phyloP scores from a whole-genome alignment of 192 early-diverging fungal genomes.

The Spizellomyces punctatus region DNA sequence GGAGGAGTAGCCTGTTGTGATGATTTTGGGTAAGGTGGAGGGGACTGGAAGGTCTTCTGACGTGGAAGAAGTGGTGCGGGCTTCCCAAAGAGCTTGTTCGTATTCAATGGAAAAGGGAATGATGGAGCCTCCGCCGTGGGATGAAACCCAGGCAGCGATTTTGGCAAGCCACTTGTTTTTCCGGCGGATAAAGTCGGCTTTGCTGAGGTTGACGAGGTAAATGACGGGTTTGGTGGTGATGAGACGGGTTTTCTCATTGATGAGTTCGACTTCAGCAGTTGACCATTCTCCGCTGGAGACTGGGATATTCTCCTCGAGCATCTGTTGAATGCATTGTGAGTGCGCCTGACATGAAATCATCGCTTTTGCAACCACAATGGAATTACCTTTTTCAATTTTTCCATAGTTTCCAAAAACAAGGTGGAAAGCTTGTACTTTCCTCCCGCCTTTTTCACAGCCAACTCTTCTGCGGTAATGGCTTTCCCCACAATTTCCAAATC shows the following conservation, averaged over 20 bases:
- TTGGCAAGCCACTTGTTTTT: slow-evolving; percentile 96
- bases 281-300: slow-evolving; percentile 87
- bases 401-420: slow-evolving; percentile 48
- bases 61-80: slow-evolving; percentile 38
- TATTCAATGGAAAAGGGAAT: slow-evolving; percentile 81
- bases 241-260: slow-evolving; percentile 76
- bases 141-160: slow-evolving; percentile 66
- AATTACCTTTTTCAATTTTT: slow-evolving; percentile 57
- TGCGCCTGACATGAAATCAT: neutral
- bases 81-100: slow-evolving; percentile 44
- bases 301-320: slow-evolving; percentile 77
- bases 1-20: slow-evolving; percentile 82
- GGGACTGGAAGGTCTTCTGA: slow-evolving; percentile 49
- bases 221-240: slow-evolving; percentile 89
- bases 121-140: slow-evolving; percentile 40
- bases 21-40: slow-evolving; percentile 85
- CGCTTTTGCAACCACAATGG: neutral
- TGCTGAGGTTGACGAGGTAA: slow-evolving; percentile 89
- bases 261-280: slow-evolving; percentile 88
- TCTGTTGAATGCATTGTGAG: slow-evolving; percentile 9
- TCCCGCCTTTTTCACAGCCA: slow-evolving; percentile 46
- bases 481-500: slow-evolving; percentile 83
- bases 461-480: slow-evolving; percentile 45
- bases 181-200: slow-evolving; percentile 87
- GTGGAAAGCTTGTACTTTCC: slow-evolving; percentile 50